These are phyloP conservation scores for Cystobasidium slooffiae DNA, from an alignment of 1,284 basidiomycete species.

Conservation along the genomic window DNA sequence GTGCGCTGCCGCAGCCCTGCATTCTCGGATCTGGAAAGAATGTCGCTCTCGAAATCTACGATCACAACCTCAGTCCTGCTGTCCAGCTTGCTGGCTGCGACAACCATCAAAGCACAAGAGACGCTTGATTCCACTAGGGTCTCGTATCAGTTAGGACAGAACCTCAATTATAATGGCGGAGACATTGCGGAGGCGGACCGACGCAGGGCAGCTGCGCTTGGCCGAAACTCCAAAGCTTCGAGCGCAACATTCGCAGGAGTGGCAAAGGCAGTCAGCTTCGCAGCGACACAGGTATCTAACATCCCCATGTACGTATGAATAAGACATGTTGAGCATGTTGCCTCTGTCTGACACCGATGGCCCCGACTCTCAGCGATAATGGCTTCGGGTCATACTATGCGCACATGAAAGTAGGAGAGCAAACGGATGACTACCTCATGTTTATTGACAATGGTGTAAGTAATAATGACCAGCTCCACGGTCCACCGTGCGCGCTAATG, in stretches of 20 bases:
- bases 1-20: no score
- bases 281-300: slow-evolving; percentile 1
- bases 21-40: neutral
- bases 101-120: slow-evolving; percentile 9
- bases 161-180: slow-evolving; percentile 15
- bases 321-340: neutral
- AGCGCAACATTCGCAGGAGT: neutral
- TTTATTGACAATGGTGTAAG: slow-evolving; percentile 41
- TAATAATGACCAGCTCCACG: neutral
- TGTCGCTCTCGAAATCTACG: slow-evolving; percentile 7
- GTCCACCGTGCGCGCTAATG: neutral
- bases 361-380: slow-evolving; percentile 21
- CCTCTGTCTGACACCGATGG: neutral
- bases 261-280: slow-evolving; percentile 34
- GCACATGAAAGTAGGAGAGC: slow-evolving; percentile 29
- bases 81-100: slow-evolving; percentile 17
- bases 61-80: slow-evolving; percentile 15
- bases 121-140: neutral
- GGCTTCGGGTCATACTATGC: slow-evolving; percentile 38
- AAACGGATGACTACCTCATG: slow-evolving; percentile 20
- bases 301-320: slow-evolving; percentile 16
- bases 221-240: slow-evolving; percentile 12
- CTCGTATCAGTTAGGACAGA: slow-evolving; percentile 16
- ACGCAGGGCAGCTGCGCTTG: slow-evolving; percentile 17
- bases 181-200: slow-evolving; percentile 28